Evolutionary conservation across 306 rosid species (phyloP), one percentile per base, ranked within the genome.

Genomic region (Begonia masoniana): DNA sequence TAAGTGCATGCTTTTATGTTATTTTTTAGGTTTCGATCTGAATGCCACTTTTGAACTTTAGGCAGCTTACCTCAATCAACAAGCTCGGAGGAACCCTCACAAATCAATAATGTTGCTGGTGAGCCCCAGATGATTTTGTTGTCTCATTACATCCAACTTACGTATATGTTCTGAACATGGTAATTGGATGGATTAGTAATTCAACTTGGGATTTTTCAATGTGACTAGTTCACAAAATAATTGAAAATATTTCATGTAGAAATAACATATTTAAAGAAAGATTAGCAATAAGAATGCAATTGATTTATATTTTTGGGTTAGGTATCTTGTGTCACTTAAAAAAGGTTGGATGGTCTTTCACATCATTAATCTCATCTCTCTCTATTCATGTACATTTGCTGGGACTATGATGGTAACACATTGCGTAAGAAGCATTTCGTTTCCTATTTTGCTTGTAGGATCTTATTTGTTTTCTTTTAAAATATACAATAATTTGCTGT

Each of bases 21-120:
- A 47, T 19, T 47, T 51, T 39, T 36, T 43, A 51, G 66, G 60
- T 14, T 45, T 53, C 59, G 43, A 60, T 51, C 21, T 75, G 63
- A 68, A 62, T 50, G 45, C 55, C 62, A 61, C 53, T 54, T 69
- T 60, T 56, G 71, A n/a, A 55, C 55, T 81, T 36, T 69, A 91
- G 97, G 96, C 96, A 63, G 88, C 84, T 15, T 91, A 82, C 70
- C 81, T 85, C 36, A 80, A 77, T 31, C 64, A 75, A 58, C 84
- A 81, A 59, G 63, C 66, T 11, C 54, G 6, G 52, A 52, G 61
- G 62, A 71, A 71, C 63, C 67, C 56, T 63, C 68, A 56, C 52
- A 66, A 66, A 64, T 69, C 89, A 65, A 53, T 46, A 13, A 81
- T 91, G 96, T 79, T 91, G 77, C 76, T 77, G 94, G 97, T 91